Base-by-base conservation (phyloP, 768 basidiomycete species). In the Psilocybe cubensis region DNA sequence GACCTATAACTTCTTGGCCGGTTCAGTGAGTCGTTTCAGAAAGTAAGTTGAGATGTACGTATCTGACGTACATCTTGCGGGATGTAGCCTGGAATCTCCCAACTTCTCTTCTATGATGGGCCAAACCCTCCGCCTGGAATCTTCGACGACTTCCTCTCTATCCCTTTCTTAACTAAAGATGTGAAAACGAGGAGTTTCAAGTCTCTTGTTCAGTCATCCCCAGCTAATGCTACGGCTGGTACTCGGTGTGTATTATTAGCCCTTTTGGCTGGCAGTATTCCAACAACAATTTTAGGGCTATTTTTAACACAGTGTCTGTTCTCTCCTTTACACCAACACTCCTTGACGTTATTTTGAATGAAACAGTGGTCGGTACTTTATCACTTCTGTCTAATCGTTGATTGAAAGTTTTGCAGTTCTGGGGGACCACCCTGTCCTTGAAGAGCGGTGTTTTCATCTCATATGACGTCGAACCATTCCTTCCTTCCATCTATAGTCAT, bases 51-150 rank as follows among this genome's bases (percentile, higher is more conserved):
- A 8, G 6, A 3, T 20, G 10, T 35, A 29, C 28, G 2, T 18
- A 10, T 14, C 23, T n/a, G 33, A 23, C 11, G 50, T 21, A 33
- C 35, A 18, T 25, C 31, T 27, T 21, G 45, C 29, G 25, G 27
- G 28, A 24, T 29, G 4, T 52, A 62, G 66, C 59, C 54, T 43
- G 52, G 50, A 11, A 64, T 76, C 5, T 66, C 65, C 2, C 64
- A 71, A 7, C 52, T 83, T 3, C 50, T 88, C 21, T 89, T 88
- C 68, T 88, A 89, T 61, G 82, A 88, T 62, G 81, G 61, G 0
- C 85, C 86, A 12, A 73, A 66, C 0, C 77, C 76, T 0, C 83
- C 83, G 0, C 55, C 59, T 0, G 83, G 80, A 1, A 76, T 83
- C 24, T 85, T 84, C 58, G 82, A 85, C 56, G 75, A 74, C 8